A percentile compares a stretch with the other conserved stretches of the same genome.
These are phyloP conservation scores for Panaeolus papilionaceus DNA, from an alignment of 768 basidiomycete genomes.

Conservation along the genomic window DNA sequence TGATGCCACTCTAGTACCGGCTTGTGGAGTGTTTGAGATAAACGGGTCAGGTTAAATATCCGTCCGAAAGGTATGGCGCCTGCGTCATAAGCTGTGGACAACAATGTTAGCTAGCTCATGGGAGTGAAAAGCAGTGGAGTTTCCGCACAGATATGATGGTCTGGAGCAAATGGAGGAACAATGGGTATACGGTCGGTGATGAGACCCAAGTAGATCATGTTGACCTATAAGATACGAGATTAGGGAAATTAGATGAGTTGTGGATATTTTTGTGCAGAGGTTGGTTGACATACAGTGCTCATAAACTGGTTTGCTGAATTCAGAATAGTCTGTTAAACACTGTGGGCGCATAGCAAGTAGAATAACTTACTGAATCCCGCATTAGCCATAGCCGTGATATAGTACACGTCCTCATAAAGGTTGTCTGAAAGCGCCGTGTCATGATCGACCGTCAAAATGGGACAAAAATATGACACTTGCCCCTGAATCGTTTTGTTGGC, in stretches of 20 bases:
- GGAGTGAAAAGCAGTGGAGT: neutral
- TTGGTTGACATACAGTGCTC: slow-evolving; percentile 34
- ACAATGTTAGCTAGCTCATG: neutral
- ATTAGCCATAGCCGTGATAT: slow-evolving; percentile 61
- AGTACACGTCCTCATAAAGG: slow-evolving; percentile 50
- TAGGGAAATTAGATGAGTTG: neutral
- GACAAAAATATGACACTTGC: slow-evolving; percentile 17
- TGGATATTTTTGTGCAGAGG: neutral
- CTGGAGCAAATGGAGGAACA: slow-evolving; percentile 53
- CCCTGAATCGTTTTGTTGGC: slow-evolving; percentile 30
- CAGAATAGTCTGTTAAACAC: slow-evolving; percentile 1
- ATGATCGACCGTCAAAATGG: neutral
- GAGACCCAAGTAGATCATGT: slow-evolving; percentile 53
- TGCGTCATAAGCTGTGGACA: slow-evolving; percentile 32
- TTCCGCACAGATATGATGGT: slow-evolving; percentile 42
- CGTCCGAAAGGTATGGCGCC: slow-evolving; percentile 45
- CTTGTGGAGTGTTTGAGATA: slow-evolving; percentile 39
- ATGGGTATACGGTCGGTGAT: slow-evolving; percentile 54
- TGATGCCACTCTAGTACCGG: slow-evolving; percentile 57
- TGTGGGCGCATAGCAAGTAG: neutral
- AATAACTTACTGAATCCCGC: slow-evolving; percentile 58
- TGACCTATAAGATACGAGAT: slow-evolving; percentile 37
- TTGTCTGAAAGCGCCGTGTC: slow-evolving; percentile 26
- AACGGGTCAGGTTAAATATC: slow-evolving; percentile 47
- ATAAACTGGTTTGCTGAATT: slow-evolving; percentile 43